These are phyloP conservation scores for Heterobasidion occidentale DNA, from an alignment of 1,284 basidiomycete species.

Conservation along the genomic window DNA sequence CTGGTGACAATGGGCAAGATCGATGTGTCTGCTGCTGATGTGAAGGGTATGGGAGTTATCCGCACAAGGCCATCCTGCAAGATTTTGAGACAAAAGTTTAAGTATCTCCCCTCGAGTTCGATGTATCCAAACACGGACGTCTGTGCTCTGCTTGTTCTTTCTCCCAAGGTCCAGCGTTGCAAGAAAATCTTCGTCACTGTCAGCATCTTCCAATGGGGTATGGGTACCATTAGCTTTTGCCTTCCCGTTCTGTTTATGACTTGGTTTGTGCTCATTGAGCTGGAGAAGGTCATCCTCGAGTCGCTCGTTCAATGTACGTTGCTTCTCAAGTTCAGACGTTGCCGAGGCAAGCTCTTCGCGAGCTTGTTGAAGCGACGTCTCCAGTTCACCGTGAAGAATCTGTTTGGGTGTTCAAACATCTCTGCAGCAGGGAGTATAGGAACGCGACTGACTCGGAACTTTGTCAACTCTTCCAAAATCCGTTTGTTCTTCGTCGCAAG, in stretches of 20 bases:
- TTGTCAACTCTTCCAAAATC: constrained; percentile 91
- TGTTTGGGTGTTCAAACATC: constrained; percentile 19
- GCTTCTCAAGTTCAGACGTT: constrained; percentile 66
- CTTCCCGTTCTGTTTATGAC: constrained; percentile 29
- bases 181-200: constrained; percentile 33
- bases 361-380: constrained; percentile 52
- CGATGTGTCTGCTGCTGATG: constrained; percentile 75
- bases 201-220: constrained; percentile 8
- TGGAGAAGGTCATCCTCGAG: constrained; percentile 88
- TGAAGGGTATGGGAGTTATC: constrained; percentile 60
- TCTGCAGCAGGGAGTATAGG: not conserved
- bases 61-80: constrained; percentile 36
- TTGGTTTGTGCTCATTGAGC: constrained; percentile 51
- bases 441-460: constrained; percentile 58
- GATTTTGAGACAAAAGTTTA: not conserved
- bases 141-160: constrained; percentile 30
- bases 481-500: constrained; percentile 92
- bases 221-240: constrained; percentile 14
- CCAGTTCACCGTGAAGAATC: constrained; percentile 79
- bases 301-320: constrained; percentile 77
- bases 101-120: not conserved
- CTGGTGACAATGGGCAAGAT: constrained; percentile 95
- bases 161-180: constrained; percentile 69
- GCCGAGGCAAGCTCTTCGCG: constrained; percentile 54
- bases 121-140: not conserved